A percentile compares a stretch with the other conserved stretches of the same genome.
Evolutionary conservation across 75 land plant species (phyloP).

Genomic region (Ceratopteris richardii): DNA sequence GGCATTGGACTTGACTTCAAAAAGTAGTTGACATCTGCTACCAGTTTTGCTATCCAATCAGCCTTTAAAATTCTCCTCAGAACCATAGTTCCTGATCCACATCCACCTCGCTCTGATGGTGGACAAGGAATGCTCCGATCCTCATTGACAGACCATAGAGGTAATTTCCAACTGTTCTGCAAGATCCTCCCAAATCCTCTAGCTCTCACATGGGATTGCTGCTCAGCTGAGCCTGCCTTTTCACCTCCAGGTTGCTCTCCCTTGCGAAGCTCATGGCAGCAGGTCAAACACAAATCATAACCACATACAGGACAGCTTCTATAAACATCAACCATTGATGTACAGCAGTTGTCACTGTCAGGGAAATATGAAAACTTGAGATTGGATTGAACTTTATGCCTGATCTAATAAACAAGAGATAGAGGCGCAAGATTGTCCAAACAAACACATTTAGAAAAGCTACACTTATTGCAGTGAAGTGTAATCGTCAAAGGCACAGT

Average conservation of each 20-base stretch:
- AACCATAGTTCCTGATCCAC: slow-evolving; percentile 11
- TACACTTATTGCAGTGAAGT: too few species aligned
- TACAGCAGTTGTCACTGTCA: slow-evolving; percentile 22
- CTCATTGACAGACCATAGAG: slow-evolving; percentile 15
- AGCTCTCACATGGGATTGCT: slow-evolving; percentile 7
- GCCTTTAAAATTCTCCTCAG: slow-evolving; percentile 18
- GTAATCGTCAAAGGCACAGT: too few species aligned
- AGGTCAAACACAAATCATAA: slow-evolving; percentile 23
- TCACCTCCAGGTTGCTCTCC: slow-evolving; percentile 12
- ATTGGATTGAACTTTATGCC: neutral
- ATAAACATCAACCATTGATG: slow-evolving; percentile 25
- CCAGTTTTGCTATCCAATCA: slow-evolving; percentile 12
- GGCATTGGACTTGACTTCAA: neutral
- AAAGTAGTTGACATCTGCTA: slow-evolving; percentile 1
- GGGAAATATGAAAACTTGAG: neutral
- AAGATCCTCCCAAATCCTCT: neutral
- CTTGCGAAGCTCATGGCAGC: slow-evolving; percentile 22
- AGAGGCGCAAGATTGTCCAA: neutral
- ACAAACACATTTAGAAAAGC: neutral
- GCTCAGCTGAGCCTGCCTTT: slow-evolving; percentile 11
- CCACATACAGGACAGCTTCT: slow-evolving; percentile 21
- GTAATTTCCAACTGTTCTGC: neutral
- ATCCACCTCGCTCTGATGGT: slow-evolving; percentile 16
- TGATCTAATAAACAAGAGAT: slow-evolving; percentile 5
- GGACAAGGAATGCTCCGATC: slow-evolving; percentile 29